Base-by-base conservation (phyloP, 495 filamentous ascomycete species). In the Geopyxis carbonaria region DNA sequence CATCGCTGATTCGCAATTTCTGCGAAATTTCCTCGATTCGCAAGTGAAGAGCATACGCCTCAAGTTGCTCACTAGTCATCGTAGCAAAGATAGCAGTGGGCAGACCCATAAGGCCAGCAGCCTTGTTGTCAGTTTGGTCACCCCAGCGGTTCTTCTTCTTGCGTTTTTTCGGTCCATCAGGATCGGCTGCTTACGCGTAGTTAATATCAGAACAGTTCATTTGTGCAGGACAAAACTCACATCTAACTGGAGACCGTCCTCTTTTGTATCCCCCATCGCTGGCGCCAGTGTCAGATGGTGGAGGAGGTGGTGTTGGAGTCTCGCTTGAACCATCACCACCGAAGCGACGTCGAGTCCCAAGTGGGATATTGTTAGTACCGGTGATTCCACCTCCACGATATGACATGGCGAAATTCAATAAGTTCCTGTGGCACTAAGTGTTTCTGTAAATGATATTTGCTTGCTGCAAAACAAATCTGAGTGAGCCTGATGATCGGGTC, bases 111-210 rank as follows among this genome's bases (percentile, higher is more conserved):
- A 97, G 68, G 43, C 91, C 91, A 41, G 86, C 91, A 16, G 89
- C 91, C 68, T 99, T 95, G 65, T 99, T 99, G 60, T 99, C 91
- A 42, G 80, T 77, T 41, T 77, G 80, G 52, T 94, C 84, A 43
- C 91, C 91, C 91, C 91, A 99, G 49, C 91, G 79, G 63, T 94
- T 95, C 51, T 84, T 75, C 75, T 93, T 99, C 75, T 93, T 93
- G 63, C 89, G 85, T 48, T 56, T 48, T 41, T 31, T 48, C 9
- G 51, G 51, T n/a, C 42, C 45, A 31, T 57, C 48, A 25, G 45
- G 43, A 27, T 55, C 44, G 34, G 53, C 48, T 47, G 35, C 34
- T 23, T 25, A 10, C 7, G 16, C 8, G 10, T 28, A 13, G 25
- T 28, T 13, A 28, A 15, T 15, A 7, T 34, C 10, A 9, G 31